Conservation (phyloP, 177 flowering plant genomes). For the Telopea speciosissima region DNA sequence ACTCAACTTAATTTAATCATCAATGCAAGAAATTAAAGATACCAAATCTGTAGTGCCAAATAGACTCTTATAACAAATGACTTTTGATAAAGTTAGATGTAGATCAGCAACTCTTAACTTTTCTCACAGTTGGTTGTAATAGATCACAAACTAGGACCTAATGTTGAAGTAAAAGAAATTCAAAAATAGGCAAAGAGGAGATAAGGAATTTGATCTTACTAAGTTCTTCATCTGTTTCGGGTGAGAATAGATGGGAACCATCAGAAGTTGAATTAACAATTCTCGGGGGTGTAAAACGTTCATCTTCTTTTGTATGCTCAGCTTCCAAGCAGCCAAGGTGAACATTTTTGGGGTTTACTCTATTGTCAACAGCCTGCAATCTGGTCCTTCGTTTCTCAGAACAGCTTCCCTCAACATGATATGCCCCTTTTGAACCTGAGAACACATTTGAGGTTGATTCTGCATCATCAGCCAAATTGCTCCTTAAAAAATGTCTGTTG, state of each 20-base stretch:
- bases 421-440: slow-evolving; percentile 23
- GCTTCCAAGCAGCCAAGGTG: slow-evolving; percentile 24
- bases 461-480: slow-evolving; percentile 31
- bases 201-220: slow-evolving; percentile 33
- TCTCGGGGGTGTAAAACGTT: slow-evolving; percentile 6
- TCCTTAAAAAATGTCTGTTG: slow-evolving; percentile 44
- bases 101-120: no score
- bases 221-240: slow-evolving; percentile 27
- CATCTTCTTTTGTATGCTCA: slow-evolving; percentile 19
- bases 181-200: slow-evolving; percentile 3
- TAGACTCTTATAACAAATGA: background rate
- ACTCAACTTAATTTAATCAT: background rate
- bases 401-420: slow-evolving; percentile 16
- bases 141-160: background rate
- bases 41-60: background rate
- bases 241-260: slow-evolving; percentile 17
- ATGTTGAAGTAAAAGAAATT: background rate
- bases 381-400: slow-evolving; percentile 22
- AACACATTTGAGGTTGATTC: slow-evolving; percentile 28
- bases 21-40: background rate
- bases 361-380: slow-evolving; percentile 16
- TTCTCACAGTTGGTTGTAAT: no score
- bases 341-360: slow-evolving; percentile 15
- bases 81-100: background rate
- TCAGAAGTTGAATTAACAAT: background rate